Evolutionary conservation across 1,284 basidiomycete species (phyloP).

Genomic region (Boletellus sp.): DNA sequence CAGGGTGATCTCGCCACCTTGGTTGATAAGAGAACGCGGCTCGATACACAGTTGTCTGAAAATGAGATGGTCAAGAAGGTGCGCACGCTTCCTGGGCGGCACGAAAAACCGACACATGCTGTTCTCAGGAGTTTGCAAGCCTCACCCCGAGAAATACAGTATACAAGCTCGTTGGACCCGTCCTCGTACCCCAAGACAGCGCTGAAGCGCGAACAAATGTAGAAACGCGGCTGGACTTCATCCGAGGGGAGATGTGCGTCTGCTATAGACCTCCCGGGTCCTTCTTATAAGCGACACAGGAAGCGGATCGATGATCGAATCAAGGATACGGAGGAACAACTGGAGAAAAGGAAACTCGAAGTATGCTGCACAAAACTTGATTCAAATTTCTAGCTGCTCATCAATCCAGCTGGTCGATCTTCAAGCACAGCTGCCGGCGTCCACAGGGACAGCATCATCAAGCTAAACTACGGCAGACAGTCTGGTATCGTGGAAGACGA

Average conservation of each 20-base stretch:
- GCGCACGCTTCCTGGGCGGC: slow-evolving; percentile 6
- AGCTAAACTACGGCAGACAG: slow-evolving; percentile 2
- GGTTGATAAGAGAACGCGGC: slow-evolving; percentile 76
- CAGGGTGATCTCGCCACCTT: slow-evolving; percentile 68
- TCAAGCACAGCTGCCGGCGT: slow-evolving; percentile 50
- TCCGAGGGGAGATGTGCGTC: slow-evolving; percentile 83
- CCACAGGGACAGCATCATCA: slow-evolving; percentile 4
- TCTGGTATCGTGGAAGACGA: not conserved
- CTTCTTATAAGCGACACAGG: slow-evolving; percentile 39
- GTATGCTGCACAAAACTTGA: slow-evolving; percentile 38
- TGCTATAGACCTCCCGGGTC: not conserved
- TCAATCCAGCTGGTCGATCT: slow-evolving; percentile 57
- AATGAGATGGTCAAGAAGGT: slow-evolving; percentile 93
- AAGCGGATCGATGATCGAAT: slow-evolving; percentile 79
- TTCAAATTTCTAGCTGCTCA: slow-evolving; percentile 13
- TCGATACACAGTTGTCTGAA: slow-evolving; percentile 88
- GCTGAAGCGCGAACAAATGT: slow-evolving; percentile 87
- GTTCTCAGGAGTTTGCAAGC: slow-evolving; percentile 73
- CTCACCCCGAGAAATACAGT: slow-evolving; percentile 78
- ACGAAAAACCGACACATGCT: not conserved
- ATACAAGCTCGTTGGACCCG: slow-evolving; percentile 91
- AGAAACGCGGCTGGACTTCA: slow-evolving; percentile 89
- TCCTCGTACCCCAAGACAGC: slow-evolving; percentile 88
- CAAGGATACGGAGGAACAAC: slow-evolving; percentile 68
- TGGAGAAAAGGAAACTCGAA: slow-evolving; percentile 78